These are phyloP conservation scores for Suillus placidus DNA, from an alignment of 768 basidiomycete genomes.

Conservation along the genomic window DNA sequence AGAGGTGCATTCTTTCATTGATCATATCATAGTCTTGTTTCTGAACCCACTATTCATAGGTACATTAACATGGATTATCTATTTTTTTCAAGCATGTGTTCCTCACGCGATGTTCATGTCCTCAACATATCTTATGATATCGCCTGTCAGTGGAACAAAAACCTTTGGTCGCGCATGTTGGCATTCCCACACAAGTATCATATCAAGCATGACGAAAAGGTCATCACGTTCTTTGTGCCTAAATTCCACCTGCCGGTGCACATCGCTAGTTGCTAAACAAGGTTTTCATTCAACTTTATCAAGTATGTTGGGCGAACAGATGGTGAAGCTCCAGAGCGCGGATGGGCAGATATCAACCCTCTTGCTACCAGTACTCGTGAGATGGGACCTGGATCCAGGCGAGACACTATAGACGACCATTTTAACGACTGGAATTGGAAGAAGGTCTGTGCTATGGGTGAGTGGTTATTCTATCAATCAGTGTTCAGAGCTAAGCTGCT, in stretches of 20 bases:
- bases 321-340: conserved; percentile 39
- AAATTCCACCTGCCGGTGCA: conserved; percentile 41
- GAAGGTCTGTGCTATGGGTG: conserved; percentile 26
- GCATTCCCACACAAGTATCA: conserved; percentile 7
- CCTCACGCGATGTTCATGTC: neutral
- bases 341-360: conserved; percentile 37
- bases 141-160: conserved; percentile 27
- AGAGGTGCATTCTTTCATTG: neutral
- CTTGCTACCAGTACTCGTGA: conserved; percentile 34
- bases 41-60: neutral
- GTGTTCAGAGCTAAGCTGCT: too few relatives aligned
- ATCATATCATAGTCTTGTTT: neutral
- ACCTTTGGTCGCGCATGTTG: conserved; percentile 9
- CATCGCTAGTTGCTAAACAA: conserved; percentile 24
- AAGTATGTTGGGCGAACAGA: conserved; percentile 33
- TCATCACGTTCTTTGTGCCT: conserved; percentile 27
- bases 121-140: conserved; percentile 23
- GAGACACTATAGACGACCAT: conserved; percentile 40
- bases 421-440: conserved; percentile 38
- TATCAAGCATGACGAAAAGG: neutral
- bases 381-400: conserved; percentile 36
- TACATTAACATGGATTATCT: conserved; percentile 8
- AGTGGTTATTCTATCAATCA: too few relatives aligned
- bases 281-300: conserved; percentile 33
- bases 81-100: neutral